Evolutionary conservation across 2,329 filamentous ascomycete genomes (phyloP), one percentile per base, ranked within the genome.

Genomic region (Lomentospora prolificans): DNA sequence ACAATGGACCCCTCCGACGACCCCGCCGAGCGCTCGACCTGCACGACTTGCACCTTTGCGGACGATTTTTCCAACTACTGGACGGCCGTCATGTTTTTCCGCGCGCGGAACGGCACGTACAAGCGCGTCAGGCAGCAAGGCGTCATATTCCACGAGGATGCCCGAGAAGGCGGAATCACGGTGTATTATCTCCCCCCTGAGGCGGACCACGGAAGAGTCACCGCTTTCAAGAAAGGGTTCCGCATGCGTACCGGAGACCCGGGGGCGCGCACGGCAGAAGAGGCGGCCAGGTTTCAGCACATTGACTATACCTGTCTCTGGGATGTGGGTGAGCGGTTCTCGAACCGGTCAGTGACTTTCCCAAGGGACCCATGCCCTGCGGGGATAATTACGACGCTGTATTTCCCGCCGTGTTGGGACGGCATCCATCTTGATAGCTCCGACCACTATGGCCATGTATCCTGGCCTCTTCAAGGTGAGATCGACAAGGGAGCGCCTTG

Each of bases 331-430:
- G 19, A 75, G 75, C 33, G 78, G 75, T 72, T 66, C 69, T 30
- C 75, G 74, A 44, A 67, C 63, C 57, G 75, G 78, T 77, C 75
- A 2, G 74, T 77, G 48, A 75, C 71, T 27, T 76, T 78, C 57
- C 75, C 75, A 55, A 64, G 63, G 12, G 65, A 70, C 57, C 66
- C 71, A 58, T 68, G 62, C 57, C 77, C 75, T 70, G 75, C 76
- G 68, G 75, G 77, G 69, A 77, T 78, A 67, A 71, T 75, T 59
- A 75, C 77, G 63, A 77, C 74, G 10, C 73, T 77, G 64, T 75
- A 77, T 65, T 78, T 77, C 67, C 71, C 72, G 4, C 66, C 69
- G 66, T 82, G 79, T 69, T 81, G 79, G 79, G 72, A 82, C 33
- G 79, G 79, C 39, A 68, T 69, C 31, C 71, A 77, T 58, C 59